Evolutionary conservation across 208 protist species (phyloP), one percentile per base, ranked within the genome.

Genomic region (Trypanosoma vivax): DNA sequence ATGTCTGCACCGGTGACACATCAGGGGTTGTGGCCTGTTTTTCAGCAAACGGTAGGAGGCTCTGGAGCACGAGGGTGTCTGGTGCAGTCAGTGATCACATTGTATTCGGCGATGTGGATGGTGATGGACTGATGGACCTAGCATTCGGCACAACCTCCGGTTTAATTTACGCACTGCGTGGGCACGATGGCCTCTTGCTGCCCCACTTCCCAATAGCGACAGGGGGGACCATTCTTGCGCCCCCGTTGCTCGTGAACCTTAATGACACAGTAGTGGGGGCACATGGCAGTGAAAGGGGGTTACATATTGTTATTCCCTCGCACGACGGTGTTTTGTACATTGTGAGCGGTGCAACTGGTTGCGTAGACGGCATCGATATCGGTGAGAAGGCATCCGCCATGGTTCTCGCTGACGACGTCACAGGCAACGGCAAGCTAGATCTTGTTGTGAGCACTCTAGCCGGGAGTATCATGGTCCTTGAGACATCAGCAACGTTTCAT

Each of bases 391-490:
- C 83, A 24, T 93, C 83, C 18, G 67, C 80, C 9, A 78, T 85
- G 76, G 84, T 97, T 41, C 70, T 97, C 11, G 83, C 82, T 6
- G 84, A 96, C 49, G 94, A 97, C 64, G 42, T 97, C 16, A 86
- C 74, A 18, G 82, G 83, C 19, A 88, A 95, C 62, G 94, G 90
- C 1, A 73, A 90, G 31, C 56, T 95, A 35, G 79, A 97, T 57
- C 69, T 97, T 29, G 31, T 97, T 5, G 79, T 97, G 0, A 87
- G 74, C 21, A 95, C 89, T 19, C 65, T 90, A 18, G 77, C 73
- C 41, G 90, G 91, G 13, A 88, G 83, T n/a, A 59, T 96, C n/a
- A 90, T 85, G 48, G 76, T 83, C 14, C 91, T 95, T 47, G 67
- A 78, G 47, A 95, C 90, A 29, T 13, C 54, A 31, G 54, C 79